Base-by-base conservation (phyloP, 2,329 filamentous ascomycete genomes). In the Hypoxylon sp. region DNA sequence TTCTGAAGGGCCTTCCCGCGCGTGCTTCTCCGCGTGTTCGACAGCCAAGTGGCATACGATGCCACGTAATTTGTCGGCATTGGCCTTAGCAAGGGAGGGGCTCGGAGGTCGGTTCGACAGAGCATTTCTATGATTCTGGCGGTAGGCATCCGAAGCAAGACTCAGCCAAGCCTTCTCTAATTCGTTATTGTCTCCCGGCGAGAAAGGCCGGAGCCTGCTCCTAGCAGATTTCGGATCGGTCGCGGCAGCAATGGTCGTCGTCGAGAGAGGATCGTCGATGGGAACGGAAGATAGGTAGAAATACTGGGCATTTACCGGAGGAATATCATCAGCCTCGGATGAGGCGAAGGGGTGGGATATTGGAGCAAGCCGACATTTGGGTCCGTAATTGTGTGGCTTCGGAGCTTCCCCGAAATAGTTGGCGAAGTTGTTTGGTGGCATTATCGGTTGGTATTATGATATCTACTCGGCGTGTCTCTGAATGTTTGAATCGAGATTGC, bases 201-300 rank as follows among this genome's bases (percentile, higher is more conserved):
- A 91, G 77, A 97, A 97, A 0, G 93, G 93, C 44, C 92, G 88
- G 7, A 93, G 87, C 48, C 88, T 86, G 33, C 85, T 83, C 71
- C 85, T 89, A 32, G 83, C 78, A 58, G 84, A 77, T 59, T 81
- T 85, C 12, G 83, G 75, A 52, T 89, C 80, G 76, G 83, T 67
- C 76, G 84, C 72, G 22, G 77, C 78, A 74, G 86, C 76, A 77
- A 87, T 74, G 79, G 84, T 77, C 9, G 83, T 80, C 1, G 90
- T 86, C 8, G 91, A 93, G n/a, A 97, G 84, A 22, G 93, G 93
- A 74, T 97, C 93, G 74, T 97, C 93, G 74, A 97, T 93, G 28
- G 93, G 90, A 51, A 95, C 85, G 11, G 89, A 82, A 9, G 93
- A 96, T 12, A 89, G 86, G 78, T 97, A 97, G 79, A 97, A 97